Evolutionary conservation across 495 filamentous ascomycete genomes (phyloP), one percentile per base, ranked within the genome.

Genomic region (Xylaria intraflava): DNA sequence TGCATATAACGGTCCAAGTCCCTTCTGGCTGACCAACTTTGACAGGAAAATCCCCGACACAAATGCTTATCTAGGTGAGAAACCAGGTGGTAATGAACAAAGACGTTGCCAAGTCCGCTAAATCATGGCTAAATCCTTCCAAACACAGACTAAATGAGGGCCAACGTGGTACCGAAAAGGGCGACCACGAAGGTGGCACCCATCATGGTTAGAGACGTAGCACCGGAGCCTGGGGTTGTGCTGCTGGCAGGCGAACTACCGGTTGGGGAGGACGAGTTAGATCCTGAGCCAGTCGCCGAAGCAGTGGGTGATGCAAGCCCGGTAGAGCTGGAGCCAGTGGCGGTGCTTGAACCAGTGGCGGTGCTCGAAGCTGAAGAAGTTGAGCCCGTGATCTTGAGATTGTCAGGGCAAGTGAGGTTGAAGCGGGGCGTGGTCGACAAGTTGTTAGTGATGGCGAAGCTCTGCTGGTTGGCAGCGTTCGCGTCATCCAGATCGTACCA

Each of bases 351-450:
- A 20, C 31, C n/a, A 24, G 55, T 40, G 20, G 62, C 45, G 16
- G 51, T 43, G 22, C 59, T 26, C 22, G 47, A 30, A 20, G 56
- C 33, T 22, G 54, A 35, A 23, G 40, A 49, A 31, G 56, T 55
- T 17, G 50, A 42, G 40, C 54, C 57, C 23, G 59, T 52, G 38
- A 66, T 67, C 33, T 72, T 57, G 46, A 69, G 73, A 54, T 59
- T 59, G 50, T 65, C 64, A 29, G 71, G 70, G 77, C 82, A 86
- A 57, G 71, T 74, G 35, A 86, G 72, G 65, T 85, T 71, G 69
- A 77, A 86, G 40, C 78, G 65, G 51, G 82, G 81, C 16, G 63
- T 78, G 57, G 73, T 81, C 48, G 62, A 75, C 49, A 83, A 72
- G 53, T 75, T 70, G 35, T 73, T 72, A 55, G 68, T 73, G 56